These are phyloP conservation scores for Colletotrichum theobromicola DNA, from an alignment of 2,329 filamentous ascomycete genomes.

Conservation along the genomic window DNA sequence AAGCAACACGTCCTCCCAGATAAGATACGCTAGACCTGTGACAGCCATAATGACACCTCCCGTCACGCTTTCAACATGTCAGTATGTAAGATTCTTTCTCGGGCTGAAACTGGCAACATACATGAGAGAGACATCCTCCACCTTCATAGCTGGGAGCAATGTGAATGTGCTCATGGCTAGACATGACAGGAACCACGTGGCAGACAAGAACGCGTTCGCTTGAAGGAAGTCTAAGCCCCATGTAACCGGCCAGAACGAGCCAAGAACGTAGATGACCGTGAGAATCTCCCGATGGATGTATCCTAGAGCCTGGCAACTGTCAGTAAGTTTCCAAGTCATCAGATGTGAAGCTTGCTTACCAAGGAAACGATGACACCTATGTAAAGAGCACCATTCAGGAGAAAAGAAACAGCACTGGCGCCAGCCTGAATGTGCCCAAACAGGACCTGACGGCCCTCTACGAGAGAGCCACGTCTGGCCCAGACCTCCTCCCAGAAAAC, in stretches of 20 bases:
- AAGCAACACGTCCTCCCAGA: constrained; percentile 69
- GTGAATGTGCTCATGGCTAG: constrained; percentile 90
- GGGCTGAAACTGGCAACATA: constrained; percentile 44
- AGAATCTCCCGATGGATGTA: constrained; percentile 92
- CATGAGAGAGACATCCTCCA: constrained; percentile 78
- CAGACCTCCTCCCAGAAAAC: constrained; percentile 97
- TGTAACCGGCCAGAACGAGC: constrained; percentile 76
- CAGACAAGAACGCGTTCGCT: constrained; percentile 66
- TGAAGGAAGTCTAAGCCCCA: constrained; percentile 77
- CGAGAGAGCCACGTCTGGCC: constrained; percentile 73
- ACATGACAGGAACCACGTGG: constrained; percentile 79
- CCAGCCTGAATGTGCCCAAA: constrained; percentile 72
- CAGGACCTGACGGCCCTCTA: constrained; percentile 69
- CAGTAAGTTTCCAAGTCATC: constrained; percentile 5
- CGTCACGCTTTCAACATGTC: constrained; percentile 57
- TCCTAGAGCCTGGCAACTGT: constrained; percentile 73
- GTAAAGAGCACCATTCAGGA: constrained; percentile 70
- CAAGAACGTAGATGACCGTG: constrained; percentile 79
- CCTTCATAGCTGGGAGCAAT: constrained; percentile 83
- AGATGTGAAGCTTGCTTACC: constrained; percentile 50
- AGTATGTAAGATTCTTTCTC: constrained; percentile 20
- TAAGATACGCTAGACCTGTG: constrained; percentile 78
- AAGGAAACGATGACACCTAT: constrained; percentile 80
- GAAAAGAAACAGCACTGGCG: constrained; percentile 61
- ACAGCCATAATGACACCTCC: constrained; percentile 81